These are phyloP conservation scores for Viola odorata DNA, from an alignment of 345 rosid genomes.

Conservation along the genomic window DNA sequence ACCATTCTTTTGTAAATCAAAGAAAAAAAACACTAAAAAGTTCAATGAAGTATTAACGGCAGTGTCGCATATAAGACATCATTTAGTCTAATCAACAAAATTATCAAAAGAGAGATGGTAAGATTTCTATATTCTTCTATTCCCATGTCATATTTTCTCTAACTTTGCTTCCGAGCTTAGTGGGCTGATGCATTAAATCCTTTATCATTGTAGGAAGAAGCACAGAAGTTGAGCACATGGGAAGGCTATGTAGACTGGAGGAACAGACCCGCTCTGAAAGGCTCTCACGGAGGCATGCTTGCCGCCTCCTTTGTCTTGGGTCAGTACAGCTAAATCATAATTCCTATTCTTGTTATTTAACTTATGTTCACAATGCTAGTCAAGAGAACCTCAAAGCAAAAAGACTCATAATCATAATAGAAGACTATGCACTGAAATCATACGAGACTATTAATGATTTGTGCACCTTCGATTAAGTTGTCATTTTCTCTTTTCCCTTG, in stretches of 20 bases:
- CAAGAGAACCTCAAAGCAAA: too few relatives aligned
- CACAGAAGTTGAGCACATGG: conserved; percentile 30
- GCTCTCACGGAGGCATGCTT: conserved; percentile 71
- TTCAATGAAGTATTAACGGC: too few relatives aligned
- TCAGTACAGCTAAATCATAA: conserved; percentile 15
- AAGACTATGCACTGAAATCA: too few relatives aligned
- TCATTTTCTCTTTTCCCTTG: background rate
- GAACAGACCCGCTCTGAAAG: conserved; percentile 52
- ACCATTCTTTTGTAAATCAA: conserved; percentile 8
- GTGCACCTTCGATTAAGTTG: too few relatives aligned
- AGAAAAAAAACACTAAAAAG: conserved; percentile 3
- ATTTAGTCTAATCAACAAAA: background rate
- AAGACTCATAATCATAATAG: too few relatives aligned
- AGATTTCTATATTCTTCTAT: conserved; percentile 10
- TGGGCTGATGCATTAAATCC: conserved; percentile 1
- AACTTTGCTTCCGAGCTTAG: background rate
- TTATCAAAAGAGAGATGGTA: conserved; percentile 28
- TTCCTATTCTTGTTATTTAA: background rate
- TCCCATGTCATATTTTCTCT: background rate
- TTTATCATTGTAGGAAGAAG: conserved; percentile 41
- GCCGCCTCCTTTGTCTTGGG: conserved; percentile 78
- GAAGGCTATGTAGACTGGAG: conserved; percentile 70
- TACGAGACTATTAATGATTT: too few relatives aligned
- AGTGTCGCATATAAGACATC: too few relatives aligned
- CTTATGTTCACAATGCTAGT: too few relatives aligned